Evolutionary conservation across 148 eudicot species (phyloP).

Genomic region (Fagopyrum esculentum): DNA sequence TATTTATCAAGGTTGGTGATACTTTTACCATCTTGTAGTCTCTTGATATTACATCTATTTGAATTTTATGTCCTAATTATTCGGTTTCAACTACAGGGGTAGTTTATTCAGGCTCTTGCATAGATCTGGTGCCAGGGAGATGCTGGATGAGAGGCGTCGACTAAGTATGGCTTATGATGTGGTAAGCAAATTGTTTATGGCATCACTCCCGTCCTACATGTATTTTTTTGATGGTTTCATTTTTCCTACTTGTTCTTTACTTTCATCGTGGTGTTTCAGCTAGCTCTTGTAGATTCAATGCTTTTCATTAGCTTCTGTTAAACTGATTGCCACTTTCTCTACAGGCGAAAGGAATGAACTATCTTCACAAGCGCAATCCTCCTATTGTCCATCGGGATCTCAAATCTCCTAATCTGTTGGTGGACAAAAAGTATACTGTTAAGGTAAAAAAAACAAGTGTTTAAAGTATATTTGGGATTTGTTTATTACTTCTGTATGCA

Average conservation of each 20-base stretch:
- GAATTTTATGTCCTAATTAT: not conserved
- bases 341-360: slow-evolving; percentile 92
- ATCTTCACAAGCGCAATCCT: slow-evolving; percentile 93
- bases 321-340: not conserved
- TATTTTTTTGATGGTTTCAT: not conserved
- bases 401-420: slow-evolving; percentile 96
- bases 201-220: not conserved
- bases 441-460: slow-evolving; percentile 44
- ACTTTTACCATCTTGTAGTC: slow-evolving; percentile 1
- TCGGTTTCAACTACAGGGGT: slow-evolving; percentile 40
- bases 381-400: slow-evolving; percentile 96
- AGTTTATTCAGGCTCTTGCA: slow-evolving; percentile 78
- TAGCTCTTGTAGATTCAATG: not conserved
- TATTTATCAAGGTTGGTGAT: slow-evolving; percentile 73
- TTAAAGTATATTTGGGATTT: not conserved
- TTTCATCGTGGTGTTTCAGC: not conserved
- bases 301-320: not conserved
- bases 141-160: slow-evolving; percentile 86
- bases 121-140: slow-evolving; percentile 72
- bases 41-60: not conserved
- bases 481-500: not conserved
- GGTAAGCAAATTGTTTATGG: slow-evolving; percentile 31
- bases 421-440: slow-evolving; percentile 88
- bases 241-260: not conserved
- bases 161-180: slow-evolving; percentile 93